Percentiles rank a stretch among this genome's conserved stretches.
These are phyloP conservation scores for Melastoma malabathricum DNA, from an alignment of 345 rosid species.

Conservation along the genomic window DNA sequence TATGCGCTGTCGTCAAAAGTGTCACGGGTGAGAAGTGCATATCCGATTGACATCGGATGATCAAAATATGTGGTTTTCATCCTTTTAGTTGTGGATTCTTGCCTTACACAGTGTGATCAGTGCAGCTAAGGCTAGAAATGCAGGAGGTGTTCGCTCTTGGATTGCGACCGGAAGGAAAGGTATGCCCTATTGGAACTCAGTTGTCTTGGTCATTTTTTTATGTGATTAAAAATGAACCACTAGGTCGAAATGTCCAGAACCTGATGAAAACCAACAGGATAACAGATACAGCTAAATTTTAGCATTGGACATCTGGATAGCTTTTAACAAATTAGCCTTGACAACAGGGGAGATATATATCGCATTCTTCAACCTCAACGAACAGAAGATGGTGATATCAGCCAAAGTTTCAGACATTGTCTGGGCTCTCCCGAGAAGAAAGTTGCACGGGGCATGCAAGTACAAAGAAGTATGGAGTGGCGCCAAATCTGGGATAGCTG, in stretches of 20 bases:
- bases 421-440: constrained; percentile 27
- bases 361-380: constrained; percentile 51
- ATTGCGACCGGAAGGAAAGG: constrained; percentile 74
- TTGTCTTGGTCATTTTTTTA: background rate
- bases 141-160: constrained; percentile 65
- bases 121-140: constrained; percentile 18
- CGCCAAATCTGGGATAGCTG: constrained; percentile 14
- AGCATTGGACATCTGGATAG: background rate
- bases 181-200: constrained; percentile 4
- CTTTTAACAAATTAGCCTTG: background rate
- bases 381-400: constrained; percentile 28
- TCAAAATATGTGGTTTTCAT: background rate
- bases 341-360: constrained; percentile 37
- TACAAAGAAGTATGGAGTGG: constrained; percentile 64
- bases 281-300: background rate
- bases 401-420: constrained; percentile 42
- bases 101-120: background rate
- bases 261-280: background rate
- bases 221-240: too few relatives aligned
- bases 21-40: constrained; percentile 29
- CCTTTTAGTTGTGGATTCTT: background rate
- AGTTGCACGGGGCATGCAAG: constrained; percentile 10
- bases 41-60: background rate
- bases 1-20: constrained; percentile 52
- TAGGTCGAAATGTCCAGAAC: background rate